Base-by-base conservation (phyloP, 768 basidiomycete species). In the Podaxis mareebaensis region DNA sequence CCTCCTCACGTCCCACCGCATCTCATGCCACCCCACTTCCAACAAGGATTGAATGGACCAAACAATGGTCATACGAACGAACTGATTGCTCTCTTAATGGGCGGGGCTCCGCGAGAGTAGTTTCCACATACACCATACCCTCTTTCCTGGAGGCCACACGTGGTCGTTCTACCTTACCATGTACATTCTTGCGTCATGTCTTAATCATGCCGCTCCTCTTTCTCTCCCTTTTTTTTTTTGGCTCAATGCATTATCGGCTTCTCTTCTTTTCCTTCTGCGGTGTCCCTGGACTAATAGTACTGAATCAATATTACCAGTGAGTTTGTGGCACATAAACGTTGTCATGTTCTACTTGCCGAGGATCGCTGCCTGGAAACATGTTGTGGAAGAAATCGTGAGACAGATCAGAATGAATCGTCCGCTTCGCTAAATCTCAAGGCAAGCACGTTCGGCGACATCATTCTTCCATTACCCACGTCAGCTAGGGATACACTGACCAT, bases 61-160 rank as follows among this genome's bases (percentile, higher is more conserved):
- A 83, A 77, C 70, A 85, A 78, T 64, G 86, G 85, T 68, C 83
- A 85, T 38, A 77, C 85, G 49, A 88, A 90, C 65, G 92, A 94
- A 71, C 76, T 94, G 67, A 93, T 94, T 88, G 86, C 92, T 51
- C 81, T 94, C 64, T 83, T 94, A 65, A 88, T 94, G 90, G 89
- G 87, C 58, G 89, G 88, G 60, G 69, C 77, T 60, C 87, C 84
- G 67, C 79, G 90, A 74, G 89, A 92, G 68, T 92, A 77, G 86
- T 42, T 60, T 51, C 15, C 54, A 55, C 53, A 20, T 20, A 46
- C 8, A 38, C 17, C 59, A 39, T 51, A 38, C 33, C 24, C 38
- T 15, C 46, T 54, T 55, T 64, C 30, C 30, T 33, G 10, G 33
- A 33, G 33, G 33, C 33, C 33, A 33, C 33, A 33, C 33, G 33